phyloP scores from a whole-genome alignment of 2,329 filamentous ascomycete genomes.

The Curvularia hawaiiensis region DNA sequence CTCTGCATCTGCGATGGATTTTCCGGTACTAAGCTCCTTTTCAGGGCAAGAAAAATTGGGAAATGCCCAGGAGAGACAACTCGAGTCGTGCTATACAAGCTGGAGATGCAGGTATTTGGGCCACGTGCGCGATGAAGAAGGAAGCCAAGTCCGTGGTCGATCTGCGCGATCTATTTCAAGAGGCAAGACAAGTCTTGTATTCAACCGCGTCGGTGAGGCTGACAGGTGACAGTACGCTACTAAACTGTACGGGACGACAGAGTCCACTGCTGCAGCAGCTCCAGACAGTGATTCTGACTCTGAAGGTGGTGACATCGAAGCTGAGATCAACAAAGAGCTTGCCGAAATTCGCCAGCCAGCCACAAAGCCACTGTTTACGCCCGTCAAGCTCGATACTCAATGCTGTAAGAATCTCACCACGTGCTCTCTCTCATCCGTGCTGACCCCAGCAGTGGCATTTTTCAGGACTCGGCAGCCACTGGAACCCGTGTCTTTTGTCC shows the following conservation, averaged over 20 bases:
- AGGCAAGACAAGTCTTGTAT: conserved; percentile 54
- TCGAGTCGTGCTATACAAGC: conserved; percentile 59
- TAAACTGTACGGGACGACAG: conserved; percentile 53
- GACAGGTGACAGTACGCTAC: conserved; percentile 67
- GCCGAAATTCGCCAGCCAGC: conserved; percentile 62
- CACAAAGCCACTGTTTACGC: conserved; percentile 57
- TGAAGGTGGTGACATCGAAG: conserved; percentile 67
- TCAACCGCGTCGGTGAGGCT: conserved; percentile 12
- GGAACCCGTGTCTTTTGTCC: conserved; percentile 65
- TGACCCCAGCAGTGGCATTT: conserved; percentile 57
- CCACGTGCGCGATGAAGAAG: conserved; percentile 74
- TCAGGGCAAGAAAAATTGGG: conserved; percentile 54
- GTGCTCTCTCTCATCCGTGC: neutral
- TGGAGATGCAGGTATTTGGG: conserved; percentile 77
- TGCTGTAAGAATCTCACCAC: conserved; percentile 52
- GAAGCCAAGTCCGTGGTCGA: conserved; percentile 73
- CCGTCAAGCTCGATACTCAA: conserved; percentile 60
- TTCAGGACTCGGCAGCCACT: conserved; percentile 62
- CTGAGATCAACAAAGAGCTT: conserved; percentile 74
- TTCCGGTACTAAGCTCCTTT: conserved; percentile 22
- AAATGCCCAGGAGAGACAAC: conserved; percentile 44
- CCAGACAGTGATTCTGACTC: conserved; percentile 45
- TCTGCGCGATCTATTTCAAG: conserved; percentile 67
- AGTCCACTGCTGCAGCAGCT: conserved; percentile 47
- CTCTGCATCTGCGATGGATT: conserved; percentile 21